phyloP scores from a whole-genome alignment of 495 filamentous ascomycete genomes.

The Penicillium chermesinum region DNA sequence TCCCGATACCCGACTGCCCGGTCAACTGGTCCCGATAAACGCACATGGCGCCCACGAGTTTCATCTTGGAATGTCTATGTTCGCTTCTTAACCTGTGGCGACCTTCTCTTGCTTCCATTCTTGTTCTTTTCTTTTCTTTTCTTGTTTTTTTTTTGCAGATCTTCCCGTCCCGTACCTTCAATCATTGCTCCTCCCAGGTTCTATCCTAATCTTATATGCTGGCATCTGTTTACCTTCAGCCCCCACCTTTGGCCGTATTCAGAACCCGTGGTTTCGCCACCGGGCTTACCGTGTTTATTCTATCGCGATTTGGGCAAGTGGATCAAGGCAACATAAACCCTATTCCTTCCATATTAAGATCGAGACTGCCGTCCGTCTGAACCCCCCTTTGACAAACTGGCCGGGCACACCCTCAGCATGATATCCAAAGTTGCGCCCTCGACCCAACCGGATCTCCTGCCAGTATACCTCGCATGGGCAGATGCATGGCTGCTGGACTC shows the following conservation, averaged over 20 bases:
- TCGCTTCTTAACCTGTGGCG: no score
- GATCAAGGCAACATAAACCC: no score
- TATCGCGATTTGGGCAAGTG: neutral
- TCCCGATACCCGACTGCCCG: neutral
- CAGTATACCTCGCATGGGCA: conserved; percentile 14
- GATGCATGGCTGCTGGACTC: conserved; percentile 11
- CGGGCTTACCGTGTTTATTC: no score
- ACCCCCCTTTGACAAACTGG: no score
- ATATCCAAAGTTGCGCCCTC: conserved; percentile 3
- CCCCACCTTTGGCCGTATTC: neutral
- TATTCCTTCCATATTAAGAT: neutral
- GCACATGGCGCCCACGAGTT: neutral
- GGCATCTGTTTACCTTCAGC: neutral
- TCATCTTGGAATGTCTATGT: no score
- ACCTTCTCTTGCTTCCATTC: neutral
- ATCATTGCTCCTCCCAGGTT: no score
- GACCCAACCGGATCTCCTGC: conserved; percentile 6
- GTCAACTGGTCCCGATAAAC: neutral
- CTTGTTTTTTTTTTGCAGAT: no score
- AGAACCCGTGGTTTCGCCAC: neutral
- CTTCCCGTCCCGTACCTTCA: no score
- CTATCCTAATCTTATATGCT: neutral
- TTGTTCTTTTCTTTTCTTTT: neutral
- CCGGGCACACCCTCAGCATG: conserved; percentile 1
- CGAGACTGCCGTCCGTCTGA: no score